Evolutionary conservation across 2,329 filamentous ascomycete species (phyloP), one percentile per base, ranked within the genome.

Genomic region (Xylaria sp.): DNA sequence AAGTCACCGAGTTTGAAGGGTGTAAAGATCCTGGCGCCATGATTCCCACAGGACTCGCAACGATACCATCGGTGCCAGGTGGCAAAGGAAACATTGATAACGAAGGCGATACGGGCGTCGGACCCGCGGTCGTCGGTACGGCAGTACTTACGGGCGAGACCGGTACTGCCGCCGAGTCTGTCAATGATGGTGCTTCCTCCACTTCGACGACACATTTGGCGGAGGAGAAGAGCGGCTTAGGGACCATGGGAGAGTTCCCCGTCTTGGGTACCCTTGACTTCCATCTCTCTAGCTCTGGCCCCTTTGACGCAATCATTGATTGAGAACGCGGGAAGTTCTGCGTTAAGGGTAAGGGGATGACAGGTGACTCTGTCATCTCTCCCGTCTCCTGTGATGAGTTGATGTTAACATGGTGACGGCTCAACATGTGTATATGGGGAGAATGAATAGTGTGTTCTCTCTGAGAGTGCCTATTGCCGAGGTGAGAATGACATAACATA

Each of bases 51-150:
- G 62, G 59, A 31, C 59, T 65, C 14, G 43, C 49, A 8, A 58
- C 28, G 14, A 60, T 57, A 4, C 49, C 56, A 14, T 52, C 19
- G 25, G 11, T 28, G 1, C 46, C 42, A 14, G 65, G 62, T 5
- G 65, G 67, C 7, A 66, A 19, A 31, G 67, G 67, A 31, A 67
- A 67, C 15, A 64, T 19, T 7, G 67, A 69, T 4, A 63, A 64
- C 8, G 66, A 64, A 9, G 65, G 64, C 5, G 61, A 61, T 46
- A 61, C 45, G 7, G 64, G 62, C 19, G 59, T 63, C 17, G 35
- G 35, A n/a, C 28, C 42, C 7, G 53, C 43, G 14, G 40, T 54
- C n/a, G 57, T 46, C 7, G 43, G 19, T 14, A 35, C 38, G 6
- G 9, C 19, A 19, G 56, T 50, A 14, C 53, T 57, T 3, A 38